Evolutionary conservation across 2,329 filamentous ascomycete genomes (phyloP), one percentile per base, ranked within the genome.

Genomic region (Xylariaceae sp.): DNA sequence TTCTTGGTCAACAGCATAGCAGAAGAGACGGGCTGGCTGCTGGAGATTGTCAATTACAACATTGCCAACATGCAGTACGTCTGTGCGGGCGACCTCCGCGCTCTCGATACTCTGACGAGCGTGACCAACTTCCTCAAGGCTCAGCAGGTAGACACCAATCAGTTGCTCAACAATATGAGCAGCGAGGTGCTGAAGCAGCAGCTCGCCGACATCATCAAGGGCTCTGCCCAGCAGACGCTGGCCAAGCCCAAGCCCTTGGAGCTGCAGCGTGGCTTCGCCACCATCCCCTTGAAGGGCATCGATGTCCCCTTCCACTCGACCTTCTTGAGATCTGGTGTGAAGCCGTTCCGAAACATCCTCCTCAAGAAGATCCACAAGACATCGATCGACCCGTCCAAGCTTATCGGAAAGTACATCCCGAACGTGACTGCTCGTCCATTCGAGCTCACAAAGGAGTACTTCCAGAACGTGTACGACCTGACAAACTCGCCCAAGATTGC

Each of bases 301-400:
- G 92, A 98, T 57, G 94, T 97, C 60, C 92, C 92, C 31, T 98
- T 98, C 86, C 92, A 98, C 76, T 92, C 85, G 54, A 98, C 92
- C 13, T 98, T 98, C 76, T 70, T 98, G 68, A 86, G 94, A 40
- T 95, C 88, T 27, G 94, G 92, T 56, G 92, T 98, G 65, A 98
- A 98, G 76, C 92, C 94, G 32, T 98, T 98, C 88, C 80, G 92
- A 52, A 90, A 83, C 31, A 98, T 98, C 79, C 67, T 98, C 61
- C 83, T 97, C 55, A 98, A 97, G 85, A 98, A 98, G 79, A 97
- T 98, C 71, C 88, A 97, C 76, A 95, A 94, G 80, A 96, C 89
- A 16, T 94, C 86, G 38, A 97, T 98, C 63, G 92, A 98, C 63
- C 92, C 92, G 4, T 85, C 86, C 63, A 97, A 97, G 75, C 70